Percentiles rank a stretch among this genome's conserved stretches.
These are phyloP conservation scores for Botrytis sinoallii DNA, from an alignment of 2,329 filamentous ascomycete genomes.

Conservation along the genomic window DNA sequence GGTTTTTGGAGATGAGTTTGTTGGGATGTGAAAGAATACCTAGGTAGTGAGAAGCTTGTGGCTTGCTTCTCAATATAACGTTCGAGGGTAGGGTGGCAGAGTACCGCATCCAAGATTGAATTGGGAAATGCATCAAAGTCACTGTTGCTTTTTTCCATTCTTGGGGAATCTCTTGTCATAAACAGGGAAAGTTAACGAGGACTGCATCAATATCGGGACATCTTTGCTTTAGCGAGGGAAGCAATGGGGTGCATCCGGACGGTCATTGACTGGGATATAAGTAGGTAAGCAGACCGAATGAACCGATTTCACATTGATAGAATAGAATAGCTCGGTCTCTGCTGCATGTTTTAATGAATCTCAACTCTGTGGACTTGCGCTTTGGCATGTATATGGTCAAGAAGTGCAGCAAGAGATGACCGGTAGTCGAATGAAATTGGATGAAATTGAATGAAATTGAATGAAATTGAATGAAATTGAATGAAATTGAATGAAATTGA, in stretches of 20 bases:
- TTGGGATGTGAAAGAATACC: background rate
- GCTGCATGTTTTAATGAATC: background rate
- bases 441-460: background rate
- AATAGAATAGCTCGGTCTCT: background rate
- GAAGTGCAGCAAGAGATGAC: background rate
- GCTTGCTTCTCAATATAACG: constrained; percentile 12
- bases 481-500: background rate
- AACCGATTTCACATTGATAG: background rate
- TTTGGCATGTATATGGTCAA: background rate
- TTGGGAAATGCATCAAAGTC: background rate
- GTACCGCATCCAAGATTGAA: background rate
- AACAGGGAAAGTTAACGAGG: constrained; percentile 1
- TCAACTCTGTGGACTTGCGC: background rate
- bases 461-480: background rate
- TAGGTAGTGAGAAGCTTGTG: background rate
- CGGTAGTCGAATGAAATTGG: background rate
- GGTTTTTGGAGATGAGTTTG: background rate
- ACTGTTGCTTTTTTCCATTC: background rate
- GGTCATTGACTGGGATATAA: background rate
- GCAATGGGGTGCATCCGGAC: constrained; percentile 14
- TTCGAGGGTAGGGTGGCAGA: constrained; percentile 1
- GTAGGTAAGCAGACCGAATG: background rate
- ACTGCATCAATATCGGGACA: constrained; percentile 9
- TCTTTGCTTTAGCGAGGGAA: constrained; percentile 17
- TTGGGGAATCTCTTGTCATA: background rate